Conservation (phyloP, 2,329 filamentous ascomycete genomes). For the Zymoseptoria crescenta region DNA sequence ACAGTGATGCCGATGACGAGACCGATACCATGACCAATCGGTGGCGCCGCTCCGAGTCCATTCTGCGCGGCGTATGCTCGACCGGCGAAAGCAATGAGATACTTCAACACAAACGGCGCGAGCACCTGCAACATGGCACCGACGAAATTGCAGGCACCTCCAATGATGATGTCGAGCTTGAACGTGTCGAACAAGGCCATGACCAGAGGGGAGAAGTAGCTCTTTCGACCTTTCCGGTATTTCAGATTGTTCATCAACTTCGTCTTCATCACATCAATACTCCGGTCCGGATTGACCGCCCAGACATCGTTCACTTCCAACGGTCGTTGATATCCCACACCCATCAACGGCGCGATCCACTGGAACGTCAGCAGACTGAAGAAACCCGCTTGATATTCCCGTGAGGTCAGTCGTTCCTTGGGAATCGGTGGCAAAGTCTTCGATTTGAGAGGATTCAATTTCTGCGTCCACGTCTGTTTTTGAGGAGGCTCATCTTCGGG, state of each 20-base stretch:
- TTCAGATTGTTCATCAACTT: conserved; percentile 63
- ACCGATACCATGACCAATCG: conserved; percentile 69
- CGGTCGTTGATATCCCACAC: conserved; percentile 72
- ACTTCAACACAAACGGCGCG: conserved; percentile 76
- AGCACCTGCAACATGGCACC: conserved; percentile 69
- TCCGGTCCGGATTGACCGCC: conserved; percentile 73
- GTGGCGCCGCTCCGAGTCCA: conserved; percentile 49
- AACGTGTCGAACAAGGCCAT: conserved; percentile 83
- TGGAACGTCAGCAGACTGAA: conserved; percentile 73
- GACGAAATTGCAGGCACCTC: conserved; percentile 66
- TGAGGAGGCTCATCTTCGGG: conserved; percentile 19
- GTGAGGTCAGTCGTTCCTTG: conserved; percentile 47
- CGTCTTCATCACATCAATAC: conserved; percentile 59
- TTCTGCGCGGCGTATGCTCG: conserved; percentile 62
- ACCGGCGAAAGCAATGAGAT: conserved; percentile 75
- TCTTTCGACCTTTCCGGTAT: conserved; percentile 52
- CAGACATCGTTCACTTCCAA: conserved; percentile 83
- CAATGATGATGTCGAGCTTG: conserved; percentile 74
- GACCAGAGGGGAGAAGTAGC: conserved; percentile 61
- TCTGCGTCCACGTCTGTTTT: conserved; percentile 57
- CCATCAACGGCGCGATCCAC: conserved; percentile 88
- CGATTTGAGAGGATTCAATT: conserved; percentile 41
- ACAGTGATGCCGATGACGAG: conserved; percentile 73
- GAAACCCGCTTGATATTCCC: conserved; percentile 65
- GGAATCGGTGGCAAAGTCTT: conserved; percentile 49